Evolutionary conservation across 768 basidiomycete species (phyloP), one percentile per base, ranked within the genome.

Genomic region (Crucibulum laeve): DNA sequence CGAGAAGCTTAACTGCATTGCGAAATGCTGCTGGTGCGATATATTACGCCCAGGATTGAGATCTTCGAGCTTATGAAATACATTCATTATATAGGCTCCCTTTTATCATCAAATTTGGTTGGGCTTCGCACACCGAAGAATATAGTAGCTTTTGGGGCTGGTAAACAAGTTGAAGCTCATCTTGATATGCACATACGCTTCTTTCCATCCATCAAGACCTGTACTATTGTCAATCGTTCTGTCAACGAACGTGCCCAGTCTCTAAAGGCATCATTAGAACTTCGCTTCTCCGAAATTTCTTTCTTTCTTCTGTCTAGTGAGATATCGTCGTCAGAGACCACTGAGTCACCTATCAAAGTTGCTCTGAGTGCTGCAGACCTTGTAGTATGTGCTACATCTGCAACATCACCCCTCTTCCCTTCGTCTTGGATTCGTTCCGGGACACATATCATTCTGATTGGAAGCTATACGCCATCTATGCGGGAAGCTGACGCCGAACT

Each of bases 381-480:
- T 42, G 76, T 91, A 40, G 80, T 94, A 43, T 79, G 87, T 49
- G 87, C 87, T 0, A 94, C 91, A 0, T 76, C 89, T 0, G 81
- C 88, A 14, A 77, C 73, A 0, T 48, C 43, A 2, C 83, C 91
- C 1, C 73, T 94, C 2, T 90, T 94, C 59, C 77, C 80, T 2
- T 77, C 80, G 0, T 55, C 68, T 0, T 83, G 80, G 71, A 79
- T 91, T 8, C 65, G 69, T 3, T 58, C 73, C 1, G 80, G 81
- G 0, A 73, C 85, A 0, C 86, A 89, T 51, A 53, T 94, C 25
- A 79, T 90, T 44, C 65, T 93, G 2, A 77, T 91, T 21, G 91
- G 91, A 4, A 89, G 87, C 44, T 94, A 89, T 55, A 92, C 73
- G 14, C 86, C 86, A 1, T 55, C 64, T 2, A 95, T 94, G 92